Conservation (phyloP, 495 filamentous ascomycete species). For the Beverwykella pulmonaria region DNA sequence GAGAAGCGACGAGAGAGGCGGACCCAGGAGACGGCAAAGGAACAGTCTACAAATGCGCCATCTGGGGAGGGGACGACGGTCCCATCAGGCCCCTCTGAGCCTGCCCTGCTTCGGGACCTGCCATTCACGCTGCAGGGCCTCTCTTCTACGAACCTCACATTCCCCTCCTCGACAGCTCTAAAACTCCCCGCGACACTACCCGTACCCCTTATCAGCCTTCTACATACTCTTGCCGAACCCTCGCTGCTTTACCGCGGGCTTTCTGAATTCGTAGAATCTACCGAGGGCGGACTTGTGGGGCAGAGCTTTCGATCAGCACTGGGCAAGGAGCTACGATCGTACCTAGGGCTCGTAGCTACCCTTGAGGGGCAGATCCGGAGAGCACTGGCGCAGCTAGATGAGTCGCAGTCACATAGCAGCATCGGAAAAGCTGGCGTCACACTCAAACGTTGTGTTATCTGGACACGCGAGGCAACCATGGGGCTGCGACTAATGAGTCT, state of each 20-base stretch:
- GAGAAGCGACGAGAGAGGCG: constrained; percentile 73
- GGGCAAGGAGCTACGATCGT: constrained; percentile 80
- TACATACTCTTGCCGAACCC: constrained; percentile 90
- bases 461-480: constrained; percentile 97
- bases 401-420: constrained; percentile 62
- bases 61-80: constrained; percentile 4
- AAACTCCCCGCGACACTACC: constrained; percentile 79
- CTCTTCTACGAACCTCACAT: constrained; percentile 80
- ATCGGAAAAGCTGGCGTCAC: constrained; percentile 91
- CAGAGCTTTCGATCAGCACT: constrained; percentile 94
- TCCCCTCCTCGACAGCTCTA: constrained; percentile 64
- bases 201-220: constrained; percentile 79
- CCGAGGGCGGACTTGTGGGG: constrained; percentile 72
- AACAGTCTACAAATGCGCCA: constrained; percentile 33
- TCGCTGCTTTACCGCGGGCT: constrained; percentile 84
- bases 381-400: constrained; percentile 70
- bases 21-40: constrained; percentile 66
- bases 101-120: constrained; percentile 80
- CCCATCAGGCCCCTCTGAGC: constrained; percentile 54
- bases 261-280: constrained; percentile 74
- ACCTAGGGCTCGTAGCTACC: constrained; percentile 89
- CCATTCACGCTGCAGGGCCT: constrained; percentile 95
- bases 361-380: constrained; percentile 91
- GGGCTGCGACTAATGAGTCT: constrained; percentile 90
- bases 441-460: constrained; percentile 91